Base-by-base conservation (phyloP, 331 rosid species). In the Quercus tomentella region DNA sequence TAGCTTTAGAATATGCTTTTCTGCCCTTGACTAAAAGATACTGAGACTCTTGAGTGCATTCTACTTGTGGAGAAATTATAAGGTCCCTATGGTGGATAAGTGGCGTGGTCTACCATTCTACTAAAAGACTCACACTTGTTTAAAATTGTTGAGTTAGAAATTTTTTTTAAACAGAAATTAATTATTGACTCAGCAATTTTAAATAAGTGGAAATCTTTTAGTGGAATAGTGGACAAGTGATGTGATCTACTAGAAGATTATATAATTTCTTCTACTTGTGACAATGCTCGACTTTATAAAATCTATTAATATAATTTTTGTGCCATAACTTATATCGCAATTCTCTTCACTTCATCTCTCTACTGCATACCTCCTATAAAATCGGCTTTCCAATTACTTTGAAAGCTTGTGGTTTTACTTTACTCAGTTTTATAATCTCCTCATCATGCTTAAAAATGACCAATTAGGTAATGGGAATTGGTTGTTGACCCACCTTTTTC, bases 281-380 rank as follows among this genome's bases (percentile, higher is more conserved):
- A 54, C 21, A 57, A 56, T 5, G 49, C 26, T 35, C n/a, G 1
- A 25, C 52, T 67, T 67, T 63, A 20, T 67, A 9, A 41, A 41
- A 41, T 41, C 14, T 9, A 9, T 41, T 41, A 41, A 41, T 41
- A 41, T 14, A 41, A 41, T 41, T 41, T 41, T 41, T 41, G 49
- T 41, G 0, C 0, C 4, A 1, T 9, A 9, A 9, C 1, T 9
- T 41, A 9, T 41, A 41, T 41, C 0, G 0, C 14, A 9, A 41
- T 0, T 41, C 49, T 41, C 12, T 41, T 41, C 1, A 41, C 49
- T 41, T 41, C 4, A 9, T 41, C 51, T 31, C 16, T 35, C 28
- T 35, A 35, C 26, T 33, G n/a, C 41, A 67, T 67, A 33, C 16
- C 28, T 67, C 52, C 17, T 22, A 1, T 35, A 28, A 30, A 30